phyloP scores from a whole-genome alignment of 176 grass and related monocot species.

The Saccharum officinarum region DNA sequence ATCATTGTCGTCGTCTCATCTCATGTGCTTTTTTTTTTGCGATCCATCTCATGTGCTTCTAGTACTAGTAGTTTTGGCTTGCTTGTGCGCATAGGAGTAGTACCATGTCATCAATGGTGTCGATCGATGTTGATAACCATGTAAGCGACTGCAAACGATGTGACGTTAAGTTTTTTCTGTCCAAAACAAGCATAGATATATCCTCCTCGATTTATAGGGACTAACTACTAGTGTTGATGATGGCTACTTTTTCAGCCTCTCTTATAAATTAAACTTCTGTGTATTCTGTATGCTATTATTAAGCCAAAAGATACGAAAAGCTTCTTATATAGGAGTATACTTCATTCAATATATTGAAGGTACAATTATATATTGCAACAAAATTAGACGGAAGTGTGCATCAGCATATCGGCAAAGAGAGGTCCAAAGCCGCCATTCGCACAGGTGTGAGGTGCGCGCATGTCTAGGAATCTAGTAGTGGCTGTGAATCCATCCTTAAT shows the following conservation, averaged over 20 bases:
- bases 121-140: background rate
- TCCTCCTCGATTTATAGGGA: background rate
- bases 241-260: background rate
- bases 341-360: background rate
- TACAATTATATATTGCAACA: background rate
- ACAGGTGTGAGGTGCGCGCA: background rate
- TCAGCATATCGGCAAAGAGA: background rate
- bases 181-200: background rate
- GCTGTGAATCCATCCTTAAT: background rate
- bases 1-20: background rate
- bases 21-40: too few species aligned
- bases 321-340: background rate
- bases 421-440: background rate
- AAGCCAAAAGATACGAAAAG: background rate
- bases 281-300: background rate
- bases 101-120: background rate
- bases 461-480: background rate
- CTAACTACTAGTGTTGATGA: background rate
- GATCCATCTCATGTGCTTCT: too few species aligned
- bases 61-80: background rate
- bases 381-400: background rate
- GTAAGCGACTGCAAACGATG: background rate
- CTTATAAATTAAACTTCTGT: background rate
- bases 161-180: background rate
- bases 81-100: too few species aligned